Base-by-base conservation (phyloP, 352 stramenopile species). In the Globisporangium carolinianum region DNA sequence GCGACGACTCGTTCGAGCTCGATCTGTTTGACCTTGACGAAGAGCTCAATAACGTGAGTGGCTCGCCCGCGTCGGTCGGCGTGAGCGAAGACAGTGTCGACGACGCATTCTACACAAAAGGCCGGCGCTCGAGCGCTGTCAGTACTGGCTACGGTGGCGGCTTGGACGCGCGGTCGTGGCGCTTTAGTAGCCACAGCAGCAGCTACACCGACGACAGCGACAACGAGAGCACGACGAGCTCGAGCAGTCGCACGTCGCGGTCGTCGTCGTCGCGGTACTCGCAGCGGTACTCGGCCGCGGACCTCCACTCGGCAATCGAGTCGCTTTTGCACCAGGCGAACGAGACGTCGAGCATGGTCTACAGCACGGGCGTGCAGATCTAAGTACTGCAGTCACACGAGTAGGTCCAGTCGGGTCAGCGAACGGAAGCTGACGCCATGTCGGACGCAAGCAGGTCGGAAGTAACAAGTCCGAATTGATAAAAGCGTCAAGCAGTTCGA, bases 251-350 rank as follows among this genome's bases (percentile, higher is more conserved):
- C 38, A 65, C 62, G 46, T 66, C 61, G 52, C 51, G 55, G 6
- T 73, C 65, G 49, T 81, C 71, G 36, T 77, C 64, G 46, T 77
- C 70, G 24, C 57, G 68, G 42, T 81, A 75, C 43, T 76, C 71
- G 17, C 63, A 78, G 9, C 56, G 68, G 6, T 84, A 81, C 56
- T 83, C 79, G 32, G 77, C 69, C 17, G 63, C 70, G 15, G 77
- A 87, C 50, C 71, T 89, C 45, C 73, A 91, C 39, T 84, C 78
- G 53, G 86, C 80, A 1, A 88, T 91, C 52, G 78, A 89, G 58
- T 88, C 78, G 47, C 67, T 91, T 58, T 53, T 91, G 49, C 68
- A 89, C 4, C 78, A 87, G 51, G 73, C 74, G 10, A 85, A 77
- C 9, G 72, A 83, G 57, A 91, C 81, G 39, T 91, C 80, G 36